These are phyloP conservation scores for Closterium sp. DNA, from an alignment of 139 green algal species.

Conservation along the genomic window DNA sequence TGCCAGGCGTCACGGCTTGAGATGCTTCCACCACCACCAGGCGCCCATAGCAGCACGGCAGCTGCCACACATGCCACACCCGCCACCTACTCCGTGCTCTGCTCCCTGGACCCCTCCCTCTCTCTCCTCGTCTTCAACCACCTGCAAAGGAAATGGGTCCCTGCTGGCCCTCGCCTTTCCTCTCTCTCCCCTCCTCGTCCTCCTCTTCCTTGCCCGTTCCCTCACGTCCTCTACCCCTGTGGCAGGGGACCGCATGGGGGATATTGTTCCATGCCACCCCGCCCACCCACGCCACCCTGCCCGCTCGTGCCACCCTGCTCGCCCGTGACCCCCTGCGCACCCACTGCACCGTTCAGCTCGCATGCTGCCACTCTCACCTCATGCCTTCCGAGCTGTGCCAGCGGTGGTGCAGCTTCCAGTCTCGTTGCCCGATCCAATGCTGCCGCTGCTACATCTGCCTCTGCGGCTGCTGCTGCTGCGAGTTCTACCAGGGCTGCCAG, in stretches of 20 bases:
- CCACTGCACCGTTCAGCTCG: neutral
- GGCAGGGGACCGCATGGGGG: neutral
- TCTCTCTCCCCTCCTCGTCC: neutral
- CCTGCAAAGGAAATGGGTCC: neutral
- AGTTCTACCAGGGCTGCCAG: too few relatives aligned
- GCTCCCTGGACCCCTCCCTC: neutral
- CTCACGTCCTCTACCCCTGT: neutral
- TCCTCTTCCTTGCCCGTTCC: neutral
- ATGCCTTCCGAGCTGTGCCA: neutral
- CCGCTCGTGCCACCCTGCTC: too few relatives aligned
- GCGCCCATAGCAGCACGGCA: neutral
- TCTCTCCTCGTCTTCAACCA: neutral
- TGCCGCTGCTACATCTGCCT: neutral
- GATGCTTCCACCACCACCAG: too few relatives aligned
- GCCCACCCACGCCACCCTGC: too few relatives aligned
- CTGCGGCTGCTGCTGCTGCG: neutral
- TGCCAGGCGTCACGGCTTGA: neutral
- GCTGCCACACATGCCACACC: neutral
- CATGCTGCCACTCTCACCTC: too few relatives aligned
- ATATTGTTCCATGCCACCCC: neutral
- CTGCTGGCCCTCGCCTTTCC: neutral
- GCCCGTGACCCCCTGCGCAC: too few relatives aligned
- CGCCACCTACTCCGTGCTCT: neutral
- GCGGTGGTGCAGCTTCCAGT: neutral
- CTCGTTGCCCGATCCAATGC: neutral